These are phyloP conservation scores for Diaporthe nobilis DNA, from an alignment of 2,329 filamentous ascomycete species.

Conservation along the genomic window DNA sequence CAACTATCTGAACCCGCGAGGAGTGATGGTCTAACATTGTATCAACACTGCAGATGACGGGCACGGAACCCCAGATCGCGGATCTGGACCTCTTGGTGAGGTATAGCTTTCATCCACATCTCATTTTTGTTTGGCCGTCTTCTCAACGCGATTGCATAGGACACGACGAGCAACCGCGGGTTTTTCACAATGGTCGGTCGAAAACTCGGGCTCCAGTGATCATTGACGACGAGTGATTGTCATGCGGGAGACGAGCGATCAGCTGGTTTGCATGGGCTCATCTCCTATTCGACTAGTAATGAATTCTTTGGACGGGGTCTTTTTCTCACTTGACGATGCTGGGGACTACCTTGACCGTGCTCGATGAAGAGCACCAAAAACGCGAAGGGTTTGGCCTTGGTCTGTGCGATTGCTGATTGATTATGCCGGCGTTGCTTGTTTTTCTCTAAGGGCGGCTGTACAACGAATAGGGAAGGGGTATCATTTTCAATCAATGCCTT, in stretches of 20 bases:
- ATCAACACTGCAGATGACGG: not conserved
- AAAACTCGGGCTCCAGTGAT: constrained; percentile 35
- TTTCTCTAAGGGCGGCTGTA: constrained; percentile 2
- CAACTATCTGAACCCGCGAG: not conserved
- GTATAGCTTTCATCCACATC: constrained; percentile 32
- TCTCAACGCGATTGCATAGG: constrained; percentile 37
- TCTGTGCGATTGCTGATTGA: constrained; percentile 13
- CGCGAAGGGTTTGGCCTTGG: not conserved
- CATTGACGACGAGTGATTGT: not conserved
- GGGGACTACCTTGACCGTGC: not conserved
- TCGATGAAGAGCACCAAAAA: not conserved
- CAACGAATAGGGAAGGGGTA: constrained; percentile 13
- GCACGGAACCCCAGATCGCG: not conserved
- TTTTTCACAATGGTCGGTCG: constrained; percentile 39
- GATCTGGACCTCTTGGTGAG: constrained; percentile 34
- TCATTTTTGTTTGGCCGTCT: constrained; percentile 1
- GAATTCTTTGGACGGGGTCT: not conserved
- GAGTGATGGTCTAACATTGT: constrained; percentile 18
- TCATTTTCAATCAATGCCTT: constrained; percentile 18
- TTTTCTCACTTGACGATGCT: not conserved
- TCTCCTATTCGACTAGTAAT: not conserved
- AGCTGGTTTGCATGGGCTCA: not conserved
- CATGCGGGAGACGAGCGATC: not conserved
- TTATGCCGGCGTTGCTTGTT: not conserved
- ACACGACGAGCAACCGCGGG: constrained; percentile 25